phyloP scores from a whole-genome alignment of 1,284 basidiomycete species.

The Thecaphora thlaspeos region DNA sequence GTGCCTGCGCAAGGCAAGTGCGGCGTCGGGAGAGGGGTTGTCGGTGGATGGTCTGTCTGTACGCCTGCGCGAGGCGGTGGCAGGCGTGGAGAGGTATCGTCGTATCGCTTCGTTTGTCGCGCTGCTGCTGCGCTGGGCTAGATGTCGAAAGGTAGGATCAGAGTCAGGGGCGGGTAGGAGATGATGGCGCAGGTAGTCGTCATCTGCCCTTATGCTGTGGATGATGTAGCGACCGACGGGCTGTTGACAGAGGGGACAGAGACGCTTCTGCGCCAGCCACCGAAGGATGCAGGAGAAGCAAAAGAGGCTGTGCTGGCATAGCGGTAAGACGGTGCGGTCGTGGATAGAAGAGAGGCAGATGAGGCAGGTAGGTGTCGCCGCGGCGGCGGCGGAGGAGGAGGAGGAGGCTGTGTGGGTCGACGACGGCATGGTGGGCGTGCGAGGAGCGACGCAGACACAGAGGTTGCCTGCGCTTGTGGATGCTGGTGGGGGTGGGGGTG shows the following conservation, averaged over 20 bases:
- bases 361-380: slow-evolving; percentile 41
- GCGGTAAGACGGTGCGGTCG: slow-evolving; percentile 50
- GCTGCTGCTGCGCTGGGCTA: no score
- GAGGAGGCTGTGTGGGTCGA: slow-evolving; percentile 38
- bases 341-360: slow-evolving; percentile 52
- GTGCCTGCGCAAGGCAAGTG: slow-evolving; percentile 38
- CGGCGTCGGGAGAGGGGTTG: not conserved
- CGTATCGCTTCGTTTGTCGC: no score
- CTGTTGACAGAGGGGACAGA: slow-evolving; percentile 54
- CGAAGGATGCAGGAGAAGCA: slow-evolving; percentile 56
- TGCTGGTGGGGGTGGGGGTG: no score
- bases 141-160: no score
- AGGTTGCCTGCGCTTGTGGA: no score
- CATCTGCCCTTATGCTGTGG: slow-evolving; percentile 45
- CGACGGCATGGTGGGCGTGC: no score
- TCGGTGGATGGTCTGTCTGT: no score
- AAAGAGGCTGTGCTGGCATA: slow-evolving; percentile 54
- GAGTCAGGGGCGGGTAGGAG: no score
- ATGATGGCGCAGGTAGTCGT: slow-evolving; percentile 50
- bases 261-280: slow-evolving; percentile 49
- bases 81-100: no score
- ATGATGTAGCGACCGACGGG: slow-evolving; percentile 44
- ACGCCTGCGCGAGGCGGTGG: no score
- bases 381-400: no score
- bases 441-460: no score